Conservation (phyloP, 257 asterid species). For the Petunia axillaris region DNA sequence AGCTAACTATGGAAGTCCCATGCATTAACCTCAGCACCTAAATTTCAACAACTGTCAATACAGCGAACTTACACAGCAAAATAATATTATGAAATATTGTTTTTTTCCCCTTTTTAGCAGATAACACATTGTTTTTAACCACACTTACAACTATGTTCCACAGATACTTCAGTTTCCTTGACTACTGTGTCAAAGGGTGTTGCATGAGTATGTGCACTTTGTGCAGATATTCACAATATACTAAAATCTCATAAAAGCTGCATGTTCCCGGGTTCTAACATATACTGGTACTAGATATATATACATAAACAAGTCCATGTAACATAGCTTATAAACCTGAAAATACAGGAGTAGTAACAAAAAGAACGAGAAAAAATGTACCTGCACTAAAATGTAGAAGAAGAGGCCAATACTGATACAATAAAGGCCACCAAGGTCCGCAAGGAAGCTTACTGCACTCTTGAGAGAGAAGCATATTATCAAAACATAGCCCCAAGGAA, state of each 20-base stretch:
- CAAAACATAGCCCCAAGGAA: conserved; percentile 35
- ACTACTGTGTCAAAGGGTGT: background rate
- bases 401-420: conserved; percentile 86
- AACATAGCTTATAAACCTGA: conserved; percentile 12
- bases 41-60: background rate
- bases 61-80: background rate
- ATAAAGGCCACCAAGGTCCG: conserved; percentile 95
- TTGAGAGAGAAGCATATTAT: conserved; percentile 49
- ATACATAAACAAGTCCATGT: conserved; percentile 9
- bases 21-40: conserved; percentile 7
- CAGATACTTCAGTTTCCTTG: conserved; percentile 6
- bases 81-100: background rate
- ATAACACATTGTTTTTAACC: conserved; percentile 4
- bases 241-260: conserved; percentile 1
- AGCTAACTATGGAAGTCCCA: background rate
- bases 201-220: background rate
- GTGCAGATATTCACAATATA: conserved; percentile 13
- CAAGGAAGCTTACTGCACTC: conserved; percentile 98
- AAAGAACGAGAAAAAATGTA: conserved; percentile 45
- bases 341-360: conserved; percentile 25
- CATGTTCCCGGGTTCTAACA: background rate
- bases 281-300: background rate
- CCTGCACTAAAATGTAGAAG: conserved; percentile 88
- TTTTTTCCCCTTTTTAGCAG: background rate
- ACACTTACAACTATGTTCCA: background rate